Conservation (phyloP, 1,139 yeast genomes). For the Pichia sp. region DNA sequence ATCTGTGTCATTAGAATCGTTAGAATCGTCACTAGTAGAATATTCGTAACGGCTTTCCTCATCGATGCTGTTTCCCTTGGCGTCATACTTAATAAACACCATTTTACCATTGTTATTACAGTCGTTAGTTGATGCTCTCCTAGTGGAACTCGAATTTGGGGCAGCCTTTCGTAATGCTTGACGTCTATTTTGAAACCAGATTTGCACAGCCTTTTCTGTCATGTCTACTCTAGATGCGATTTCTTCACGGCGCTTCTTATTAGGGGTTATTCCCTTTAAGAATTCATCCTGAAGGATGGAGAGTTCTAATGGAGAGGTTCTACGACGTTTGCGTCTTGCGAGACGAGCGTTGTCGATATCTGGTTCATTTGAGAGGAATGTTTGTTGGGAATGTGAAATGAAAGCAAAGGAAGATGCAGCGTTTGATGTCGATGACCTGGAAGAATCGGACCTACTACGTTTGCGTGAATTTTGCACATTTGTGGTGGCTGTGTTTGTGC, state of each 20-base stretch:
- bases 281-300: conserved; percentile 76
- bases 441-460: too few relatives aligned
- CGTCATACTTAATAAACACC: too few relatives aligned
- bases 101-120: too few relatives aligned
- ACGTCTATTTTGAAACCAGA: conserved; percentile 96
- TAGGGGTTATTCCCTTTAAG: conserved; percentile 70
- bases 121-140: too few relatives aligned
- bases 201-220: conserved; percentile 97
- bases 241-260: conserved; percentile 62
- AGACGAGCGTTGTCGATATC: conserved; percentile 81
- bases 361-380: conserved; percentile 70
- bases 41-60: not conserved
- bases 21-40: not conserved
- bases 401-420: too few relatives aligned
- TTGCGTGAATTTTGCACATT: too few relatives aligned
- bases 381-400: conserved; percentile 84
- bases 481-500: too few relatives aligned
- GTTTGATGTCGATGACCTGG: too few relatives aligned
- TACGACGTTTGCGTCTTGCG: conserved; percentile 89
- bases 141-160: conserved; percentile 4
- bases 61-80: too few relatives aligned
- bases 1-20: conserved; percentile 8
- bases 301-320: conserved; percentile 86
- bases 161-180: conserved; percentile 61
- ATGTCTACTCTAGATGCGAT: conserved; percentile 76